Base-by-base conservation (phyloP, 805 yeast genomes). In the Metschnikowia arizonensis region DNA sequence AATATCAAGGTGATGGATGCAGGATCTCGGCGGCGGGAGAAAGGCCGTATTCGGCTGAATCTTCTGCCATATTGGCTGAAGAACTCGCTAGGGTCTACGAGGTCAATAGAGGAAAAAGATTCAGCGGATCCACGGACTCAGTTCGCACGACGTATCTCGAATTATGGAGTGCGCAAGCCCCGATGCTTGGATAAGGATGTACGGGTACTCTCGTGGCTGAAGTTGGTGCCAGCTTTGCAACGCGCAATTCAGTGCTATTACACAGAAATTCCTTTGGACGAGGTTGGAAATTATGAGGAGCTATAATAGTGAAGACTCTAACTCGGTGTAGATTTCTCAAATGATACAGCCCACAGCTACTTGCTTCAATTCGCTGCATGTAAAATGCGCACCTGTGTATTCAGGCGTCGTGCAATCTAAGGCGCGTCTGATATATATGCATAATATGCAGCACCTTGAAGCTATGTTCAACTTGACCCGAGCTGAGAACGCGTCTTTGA, bases 121-220 rank as follows among this genome's bases (percentile, higher is more conserved):
- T 35, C 21, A 4, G 39, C 28, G 10, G 51, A 46, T 18, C 25
- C 45, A 25, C 39, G 48, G n/a, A 32, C 41, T 12, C 84, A 80
- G 50, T 65, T 81, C 49, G 85, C 85, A 3, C 78, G 78, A 47
- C 67, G 86, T 57, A 81, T 82, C 19, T 81, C 81, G 84, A 75
- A 76, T 15, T 82, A 82, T 58, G 80, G 77, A 47, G 64, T 69
- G 25, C 70, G 85, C 54, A 80, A 79, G 53, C 87, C 86, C 23
- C 68, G 86, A 54, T 85, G 85, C 1, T 81, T 81, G 61, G 85
- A 81, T 56, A 82, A 81, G 61, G 85, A 80, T 53, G 84, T 82
- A 30, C 63, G 85, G 37, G 80, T 82, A 36, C 60, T 81, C 50
- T 69, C 74, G 45, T 81, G 86, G 86, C 78, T 73, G 41, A 78